phyloP scores from a whole-genome alignment of 2,329 filamentous ascomycete species.

The Fusarium equiseti region DNA sequence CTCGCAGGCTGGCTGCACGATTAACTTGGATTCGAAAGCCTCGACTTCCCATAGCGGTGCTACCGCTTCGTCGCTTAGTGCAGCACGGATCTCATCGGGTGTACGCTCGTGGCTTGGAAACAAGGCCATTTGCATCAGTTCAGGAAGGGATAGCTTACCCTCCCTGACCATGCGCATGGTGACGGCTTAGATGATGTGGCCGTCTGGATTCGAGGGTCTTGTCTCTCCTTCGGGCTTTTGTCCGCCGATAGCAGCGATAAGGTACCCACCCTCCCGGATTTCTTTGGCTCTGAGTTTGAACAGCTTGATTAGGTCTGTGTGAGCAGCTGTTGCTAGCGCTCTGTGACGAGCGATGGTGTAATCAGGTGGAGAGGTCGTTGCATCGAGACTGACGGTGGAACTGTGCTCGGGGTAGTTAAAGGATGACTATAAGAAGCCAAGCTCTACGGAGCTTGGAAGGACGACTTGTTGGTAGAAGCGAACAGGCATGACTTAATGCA shows the following conservation, averaged over 20 bases:
- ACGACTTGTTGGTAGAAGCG: not conserved
- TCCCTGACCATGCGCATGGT: slow-evolving; percentile 11
- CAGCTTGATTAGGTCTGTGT: slow-evolving; percentile 7
- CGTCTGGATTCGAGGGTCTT: not conserved
- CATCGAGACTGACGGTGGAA: not conserved
- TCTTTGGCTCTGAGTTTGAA: slow-evolving; percentile 6
- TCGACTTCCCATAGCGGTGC: slow-evolving; percentile 8
- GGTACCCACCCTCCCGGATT: not conserved
- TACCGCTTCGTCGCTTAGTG: not conserved
- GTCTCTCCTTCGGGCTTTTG: slow-evolving; percentile 6
- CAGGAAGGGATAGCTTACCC: not conserved
- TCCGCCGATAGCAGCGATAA: not conserved
- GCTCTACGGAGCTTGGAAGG: not conserved
- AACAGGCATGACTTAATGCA: too few species aligned
- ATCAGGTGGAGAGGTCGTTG: slow-evolving; percentile 9
- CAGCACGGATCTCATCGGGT: not conserved
- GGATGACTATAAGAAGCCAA: slow-evolving; percentile 17
- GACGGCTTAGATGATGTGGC: not conserved
- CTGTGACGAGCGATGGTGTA: slow-evolving; percentile 16
- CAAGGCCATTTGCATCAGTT: slow-evolving; percentile 8
- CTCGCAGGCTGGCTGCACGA: slow-evolving; percentile 8
- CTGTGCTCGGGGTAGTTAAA: slow-evolving; percentile 9
- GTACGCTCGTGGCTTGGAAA: slow-evolving; percentile 14
- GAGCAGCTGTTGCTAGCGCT: not conserved
- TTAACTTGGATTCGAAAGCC: not conserved